Percentiles rank a stretch among this genome's conserved stretches.
Evolutionary conservation across 2,329 filamentous ascomycete genomes (phyloP).

Genomic region (Beauveria varroae): DNA sequence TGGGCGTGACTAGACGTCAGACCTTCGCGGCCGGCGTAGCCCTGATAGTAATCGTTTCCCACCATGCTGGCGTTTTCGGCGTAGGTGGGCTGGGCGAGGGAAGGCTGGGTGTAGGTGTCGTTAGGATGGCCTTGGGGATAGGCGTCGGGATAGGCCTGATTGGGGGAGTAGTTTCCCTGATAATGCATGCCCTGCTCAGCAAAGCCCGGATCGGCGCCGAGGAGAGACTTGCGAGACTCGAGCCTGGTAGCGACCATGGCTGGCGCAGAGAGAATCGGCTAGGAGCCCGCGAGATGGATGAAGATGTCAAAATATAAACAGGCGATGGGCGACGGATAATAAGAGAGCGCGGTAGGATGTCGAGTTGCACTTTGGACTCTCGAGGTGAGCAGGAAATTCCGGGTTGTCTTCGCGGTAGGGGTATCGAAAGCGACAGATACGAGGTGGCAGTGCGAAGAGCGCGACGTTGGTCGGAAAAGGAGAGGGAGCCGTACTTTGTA

Average conservation of each 20-base stretch:
- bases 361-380: neutral
- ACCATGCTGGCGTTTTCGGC: constrained; percentile 19
- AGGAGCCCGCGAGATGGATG: neutral
- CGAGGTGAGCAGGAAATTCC: neutral
- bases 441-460: neutral
- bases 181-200: constrained; percentile 24
- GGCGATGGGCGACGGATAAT: neutral
- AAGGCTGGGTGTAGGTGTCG: constrained; percentile 17
- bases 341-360: neutral
- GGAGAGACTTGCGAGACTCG: constrained; percentile 33
- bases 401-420: neutral
- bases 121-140: constrained; percentile 23
- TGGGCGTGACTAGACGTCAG: constrained; percentile 25
- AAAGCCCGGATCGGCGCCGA: constrained; percentile 31
- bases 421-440: neutral
- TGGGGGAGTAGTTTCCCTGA: constrained; percentile 14
- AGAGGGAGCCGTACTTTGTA: neutral
- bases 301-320: neutral
- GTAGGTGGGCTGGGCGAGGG: constrained; percentile 22
- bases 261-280: neutral
- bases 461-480: neutral
- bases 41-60: constrained; percentile 25
- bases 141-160: constrained; percentile 18
- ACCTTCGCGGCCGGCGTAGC: constrained; percentile 31
- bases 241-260: constrained; percentile 32